Base-by-base conservation (phyloP, 2,329 filamentous ascomycete species). In the Pezizomycotina sp. region DNA sequence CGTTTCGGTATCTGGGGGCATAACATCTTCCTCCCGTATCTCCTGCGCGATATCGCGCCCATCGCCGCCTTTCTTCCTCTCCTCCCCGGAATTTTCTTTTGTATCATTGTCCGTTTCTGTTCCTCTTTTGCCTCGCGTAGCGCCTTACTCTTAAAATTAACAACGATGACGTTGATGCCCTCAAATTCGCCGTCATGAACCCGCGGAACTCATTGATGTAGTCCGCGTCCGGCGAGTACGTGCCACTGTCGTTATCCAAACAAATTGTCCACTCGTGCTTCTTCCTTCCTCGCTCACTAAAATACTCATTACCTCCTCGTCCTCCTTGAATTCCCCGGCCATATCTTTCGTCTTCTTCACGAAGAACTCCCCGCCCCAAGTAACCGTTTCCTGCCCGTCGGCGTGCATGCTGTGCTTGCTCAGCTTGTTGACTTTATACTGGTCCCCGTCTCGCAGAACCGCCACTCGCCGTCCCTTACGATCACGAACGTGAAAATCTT, bases 381-480 rank as follows among this genome's bases (percentile, higher is more conserved):
- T 34, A 27, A 44, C 41, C n/a, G 27, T 44, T 1, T 18, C 29
- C 4, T 34, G n/a, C 2, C 36, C 36, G 22, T 44, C 23, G 10
- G 41, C 30, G 16, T 40, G 41, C 41, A 44, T 44, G 5, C 41
- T 37, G 14, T 44, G 41, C 19, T 44, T 44, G 24, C 36, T 39
- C 12, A 44, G 23, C 19, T 44, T 36, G 15, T 44, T 44, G 21
- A 44, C 40, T 23, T 44, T 44, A 28, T 40, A 44, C 18, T 44
- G 36, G 13, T 44, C 36, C 41, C 41, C 1, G 41, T 44, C 15
- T 44, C 41, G 20, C 41, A 44, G 29, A 44, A 44, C 6, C 36
- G 28, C 41, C 41, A 44, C 30, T 44, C 41, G 7, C 41, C 36
- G n/a, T 31, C 27, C 2, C 21, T 31, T 3, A 37, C 40, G n/a